A percentile compares a stretch with the other conserved stretches of the same genome.
phyloP scores from a whole-genome alignment of 2,329 filamentous ascomycete genomes.

The Aspergillus ruber region DNA sequence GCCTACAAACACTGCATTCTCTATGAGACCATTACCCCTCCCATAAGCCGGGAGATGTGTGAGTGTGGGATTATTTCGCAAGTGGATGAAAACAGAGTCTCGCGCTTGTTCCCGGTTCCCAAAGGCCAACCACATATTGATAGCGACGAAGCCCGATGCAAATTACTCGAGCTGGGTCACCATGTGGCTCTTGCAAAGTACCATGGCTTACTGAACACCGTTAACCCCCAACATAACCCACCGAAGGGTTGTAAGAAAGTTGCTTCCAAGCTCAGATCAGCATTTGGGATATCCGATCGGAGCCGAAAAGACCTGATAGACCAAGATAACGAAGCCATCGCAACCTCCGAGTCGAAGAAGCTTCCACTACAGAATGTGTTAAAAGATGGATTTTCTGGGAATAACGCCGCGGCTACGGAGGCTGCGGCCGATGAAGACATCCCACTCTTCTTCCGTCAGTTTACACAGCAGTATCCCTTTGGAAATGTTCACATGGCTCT shows the following conservation, averaged over 20 bases:
- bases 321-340: background rate
- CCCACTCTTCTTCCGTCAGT: conserved; percentile 24
- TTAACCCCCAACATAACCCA: background rate
- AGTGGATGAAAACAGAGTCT: background rate
- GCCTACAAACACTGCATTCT: conserved; percentile 31
- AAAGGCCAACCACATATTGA: background rate
- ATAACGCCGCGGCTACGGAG: conserved; percentile 13
- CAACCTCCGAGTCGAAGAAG: background rate
- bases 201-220: background rate
- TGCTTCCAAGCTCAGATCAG: background rate
- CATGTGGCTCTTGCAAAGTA: background rate
- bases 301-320: too few species aligned
- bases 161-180: background rate
- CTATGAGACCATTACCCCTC: conserved; percentile 15
- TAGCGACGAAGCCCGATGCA: background rate
- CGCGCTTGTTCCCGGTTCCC: background rate
- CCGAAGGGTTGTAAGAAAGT: background rate
- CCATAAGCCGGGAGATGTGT: conserved; percentile 18
- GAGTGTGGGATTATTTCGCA: background rate
- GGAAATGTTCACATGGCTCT: conserved; percentile 39
- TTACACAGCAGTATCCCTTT: conserved; percentile 30
- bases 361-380: background rate
- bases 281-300: too few species aligned
- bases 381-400: too few species aligned
- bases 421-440: conserved; percentile 18